Conservation (phyloP, 805 yeast species). For the Candida yuanshanica region DNA sequence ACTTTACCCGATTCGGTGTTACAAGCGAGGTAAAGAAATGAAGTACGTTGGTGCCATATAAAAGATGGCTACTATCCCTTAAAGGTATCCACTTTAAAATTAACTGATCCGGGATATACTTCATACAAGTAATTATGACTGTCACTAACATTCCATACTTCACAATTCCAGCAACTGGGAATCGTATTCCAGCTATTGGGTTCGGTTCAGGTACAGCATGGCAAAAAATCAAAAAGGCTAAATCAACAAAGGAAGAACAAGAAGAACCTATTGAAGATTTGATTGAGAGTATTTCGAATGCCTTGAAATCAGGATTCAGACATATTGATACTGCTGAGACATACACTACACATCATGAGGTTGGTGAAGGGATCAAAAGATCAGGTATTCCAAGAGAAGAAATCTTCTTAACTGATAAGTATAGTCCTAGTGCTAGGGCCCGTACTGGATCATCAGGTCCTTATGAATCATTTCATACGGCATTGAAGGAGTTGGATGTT, state of each 20-base stretch:
- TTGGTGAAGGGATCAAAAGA: conserved; percentile 44
- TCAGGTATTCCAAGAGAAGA: conserved; percentile 60
- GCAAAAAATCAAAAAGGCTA: conserved; percentile 28
- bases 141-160: conserved; percentile 8
- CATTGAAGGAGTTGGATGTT: conserved; percentile 55
- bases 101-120: too few relatives aligned
- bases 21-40: not conserved
- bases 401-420: conserved; percentile 46
- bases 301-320: conserved; percentile 41
- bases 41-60: not conserved
- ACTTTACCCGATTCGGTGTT: not conserved
- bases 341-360: conserved; percentile 51
- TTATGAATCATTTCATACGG: conserved; percentile 45
- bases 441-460: conserved; percentile 50
- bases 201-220: conserved; percentile 39
- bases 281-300: conserved; percentile 2
- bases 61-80: not conserved
- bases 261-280: conserved; percentile 24
- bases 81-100: not conserved
- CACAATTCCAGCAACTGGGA: conserved; percentile 30
- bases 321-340: conserved; percentile 56
- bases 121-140: not conserved
- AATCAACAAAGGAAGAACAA: conserved; percentile 8
- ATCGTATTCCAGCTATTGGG: conserved; percentile 35
- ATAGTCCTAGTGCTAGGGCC: conserved; percentile 1